Percentiles rank a stretch among this genome's conserved stretches.
Evolutionary conservation across 2,329 filamentous ascomycete species (phyloP).

Genomic region (Elsinoe necatrix): DNA sequence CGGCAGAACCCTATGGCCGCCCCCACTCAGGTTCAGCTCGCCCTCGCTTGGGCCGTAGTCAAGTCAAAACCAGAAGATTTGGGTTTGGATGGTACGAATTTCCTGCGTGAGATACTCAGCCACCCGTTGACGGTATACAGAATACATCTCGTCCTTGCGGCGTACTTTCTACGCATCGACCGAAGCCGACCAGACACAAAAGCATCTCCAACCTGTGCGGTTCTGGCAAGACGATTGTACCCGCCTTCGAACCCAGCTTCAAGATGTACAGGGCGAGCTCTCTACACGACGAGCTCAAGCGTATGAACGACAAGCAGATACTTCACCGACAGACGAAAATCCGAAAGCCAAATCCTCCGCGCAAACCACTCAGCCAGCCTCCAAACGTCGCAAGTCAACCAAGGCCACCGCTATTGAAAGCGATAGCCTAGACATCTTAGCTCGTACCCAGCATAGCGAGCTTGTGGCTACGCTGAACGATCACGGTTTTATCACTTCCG

Average conservation of each 20-base stretch:
- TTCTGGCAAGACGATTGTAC: neutral
- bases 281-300: neutral
- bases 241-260: neutral
- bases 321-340: neutral
- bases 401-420: neutral
- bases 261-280: neutral
- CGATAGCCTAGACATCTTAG: neutral
- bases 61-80: conserved; percentile 27
- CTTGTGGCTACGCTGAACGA: too few species aligned
- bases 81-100: conserved; percentile 20
- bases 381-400: neutral
- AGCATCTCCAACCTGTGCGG: neutral
- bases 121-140: neutral
- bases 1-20: neutral
- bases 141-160: neutral
- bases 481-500: too few species aligned
- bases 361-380: neutral
- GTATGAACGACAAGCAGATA: neutral
- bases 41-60: conserved; percentile 18
- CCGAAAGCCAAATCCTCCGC: neutral
- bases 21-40: conserved; percentile 1
- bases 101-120: neutral
- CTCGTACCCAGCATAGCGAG: too few species aligned
- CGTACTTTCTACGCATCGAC: neutral
- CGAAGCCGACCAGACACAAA: too few species aligned